Conservation (phyloP, 2,329 filamentous ascomycete genomes). For the Tolypocladium nubicola region DNA sequence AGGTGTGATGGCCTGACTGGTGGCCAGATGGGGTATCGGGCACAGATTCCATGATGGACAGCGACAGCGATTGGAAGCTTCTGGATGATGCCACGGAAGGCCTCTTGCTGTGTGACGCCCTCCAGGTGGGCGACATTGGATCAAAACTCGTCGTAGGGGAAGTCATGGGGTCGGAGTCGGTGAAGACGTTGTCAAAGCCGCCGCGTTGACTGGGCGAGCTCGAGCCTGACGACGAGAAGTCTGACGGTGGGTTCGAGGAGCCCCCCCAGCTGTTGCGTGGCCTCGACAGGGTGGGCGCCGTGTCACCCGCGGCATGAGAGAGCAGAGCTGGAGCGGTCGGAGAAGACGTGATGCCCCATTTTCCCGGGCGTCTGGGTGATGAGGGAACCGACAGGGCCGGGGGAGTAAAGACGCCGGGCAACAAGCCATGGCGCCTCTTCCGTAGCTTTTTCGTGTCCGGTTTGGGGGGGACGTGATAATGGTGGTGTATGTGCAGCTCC, state of each 20-base stretch:
- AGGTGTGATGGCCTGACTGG: slow-evolving; percentile 9
- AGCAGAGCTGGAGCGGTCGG: slow-evolving; percentile 28
- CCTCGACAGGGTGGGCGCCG: slow-evolving; percentile 35
- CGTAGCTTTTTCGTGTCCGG: slow-evolving; percentile 52
- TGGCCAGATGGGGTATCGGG: slow-evolving; percentile 12
- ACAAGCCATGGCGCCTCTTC: slow-evolving; percentile 61
- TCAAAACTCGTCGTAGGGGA: slow-evolving; percentile 71
- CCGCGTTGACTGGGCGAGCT: slow-evolving; percentile 69
- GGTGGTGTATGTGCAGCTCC: slow-evolving; percentile 87
- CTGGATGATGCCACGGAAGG: slow-evolving; percentile 44
- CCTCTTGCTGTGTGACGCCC: slow-evolving; percentile 40
- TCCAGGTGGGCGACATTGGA: slow-evolving; percentile 54
- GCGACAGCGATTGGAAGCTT: slow-evolving; percentile 30
- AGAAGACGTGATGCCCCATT: slow-evolving; percentile 24
- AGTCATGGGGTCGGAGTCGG: slow-evolving; percentile 56
- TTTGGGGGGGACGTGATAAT: slow-evolving; percentile 67
- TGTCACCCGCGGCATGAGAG: slow-evolving; percentile 33
- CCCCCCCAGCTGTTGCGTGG: slow-evolving; percentile 43
- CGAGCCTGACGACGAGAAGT: slow-evolving; percentile 64
- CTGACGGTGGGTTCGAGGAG: slow-evolving; percentile 42
- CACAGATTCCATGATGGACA: slow-evolving; percentile 20
- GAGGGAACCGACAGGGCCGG: slow-evolving; percentile 25
- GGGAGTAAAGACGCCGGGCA: slow-evolving; percentile 51
- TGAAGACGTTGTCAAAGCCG: slow-evolving; percentile 62
- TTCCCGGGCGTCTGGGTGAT: slow-evolving; percentile 25